Conservation (phyloP, 352 stramenopile species). For the Pythium rhizo-oryzae region DNA sequence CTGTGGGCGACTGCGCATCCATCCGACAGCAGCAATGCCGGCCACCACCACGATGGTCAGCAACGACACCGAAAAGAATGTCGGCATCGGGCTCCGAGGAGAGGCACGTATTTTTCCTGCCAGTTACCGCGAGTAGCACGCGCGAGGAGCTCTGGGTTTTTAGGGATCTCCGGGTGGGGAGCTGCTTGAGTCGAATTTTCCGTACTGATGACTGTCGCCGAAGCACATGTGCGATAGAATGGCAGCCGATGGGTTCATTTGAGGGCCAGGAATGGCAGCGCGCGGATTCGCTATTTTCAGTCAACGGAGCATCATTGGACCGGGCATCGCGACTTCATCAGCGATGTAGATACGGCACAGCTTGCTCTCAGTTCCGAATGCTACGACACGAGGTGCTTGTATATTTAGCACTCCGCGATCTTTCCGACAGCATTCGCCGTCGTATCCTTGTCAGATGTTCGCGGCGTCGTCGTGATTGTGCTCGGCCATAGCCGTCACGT, state of each 20-base stretch:
- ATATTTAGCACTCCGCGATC: conserved; percentile 1
- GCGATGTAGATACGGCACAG: background rate
- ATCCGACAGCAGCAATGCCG: conserved; percentile 32
- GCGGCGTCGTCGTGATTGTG: background rate
- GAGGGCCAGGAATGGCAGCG: background rate
- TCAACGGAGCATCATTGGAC: background rate
- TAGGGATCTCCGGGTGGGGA: background rate
- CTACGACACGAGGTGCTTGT: background rate
- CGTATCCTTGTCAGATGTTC: background rate
- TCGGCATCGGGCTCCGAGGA: conserved; percentile 17
- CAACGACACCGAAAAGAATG: conserved; percentile 25
- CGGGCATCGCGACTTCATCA: background rate
- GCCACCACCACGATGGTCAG: conserved; percentile 36
- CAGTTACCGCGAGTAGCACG: background rate
- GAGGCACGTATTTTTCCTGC: conserved; percentile 15
- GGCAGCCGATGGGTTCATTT: background rate
- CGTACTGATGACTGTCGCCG: background rate
- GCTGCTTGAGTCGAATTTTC: background rate
- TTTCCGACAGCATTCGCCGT: background rate
- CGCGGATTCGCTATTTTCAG: conserved; percentile 15
- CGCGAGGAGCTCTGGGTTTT: background rate
- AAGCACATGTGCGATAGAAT: background rate
- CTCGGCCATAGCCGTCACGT: background rate
- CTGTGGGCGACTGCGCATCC: conserved; percentile 27
- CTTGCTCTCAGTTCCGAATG: background rate